Conservation (phyloP, 1,139 yeast genomes). For the Keqinozyma sinolaborantium region DNA sequence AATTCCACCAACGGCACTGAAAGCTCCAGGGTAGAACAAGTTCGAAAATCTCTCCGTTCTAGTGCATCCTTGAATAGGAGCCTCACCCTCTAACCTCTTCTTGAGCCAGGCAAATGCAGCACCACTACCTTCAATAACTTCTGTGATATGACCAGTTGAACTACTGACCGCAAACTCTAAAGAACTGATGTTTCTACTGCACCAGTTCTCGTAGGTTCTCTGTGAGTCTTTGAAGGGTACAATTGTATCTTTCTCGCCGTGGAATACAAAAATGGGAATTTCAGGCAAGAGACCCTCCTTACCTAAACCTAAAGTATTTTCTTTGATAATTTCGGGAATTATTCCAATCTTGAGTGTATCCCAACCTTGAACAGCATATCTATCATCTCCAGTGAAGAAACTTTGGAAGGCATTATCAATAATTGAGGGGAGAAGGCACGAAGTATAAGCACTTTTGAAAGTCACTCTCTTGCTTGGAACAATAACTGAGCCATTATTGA, state of each 20-base stretch:
- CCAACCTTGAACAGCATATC: constrained; percentile 15
- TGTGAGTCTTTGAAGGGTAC: constrained; percentile 23
- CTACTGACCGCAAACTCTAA: constrained; percentile 23
- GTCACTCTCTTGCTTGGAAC: constrained; percentile 9
- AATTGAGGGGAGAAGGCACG: constrained; percentile 13
- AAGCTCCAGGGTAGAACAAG: constrained; percentile 20
- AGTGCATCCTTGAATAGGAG: constrained; percentile 25
- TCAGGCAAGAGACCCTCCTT: constrained; percentile 17
- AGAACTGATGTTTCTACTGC: constrained; percentile 26
- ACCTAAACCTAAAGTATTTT: constrained; percentile 19
- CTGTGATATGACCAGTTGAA: constrained; percentile 25
- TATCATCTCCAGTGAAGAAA: constrained; percentile 13
- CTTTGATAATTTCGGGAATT: constrained; percentile 12
- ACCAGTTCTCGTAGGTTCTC: constrained; percentile 28
- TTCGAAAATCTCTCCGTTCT: constrained; percentile 19
- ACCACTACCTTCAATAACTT: constrained; percentile 22
- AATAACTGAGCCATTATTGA: constrained; percentile 3
- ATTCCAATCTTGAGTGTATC: constrained; percentile 12
- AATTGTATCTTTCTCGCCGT: constrained; percentile 25
- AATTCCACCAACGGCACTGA: constrained; percentile 2
- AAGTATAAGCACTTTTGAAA: constrained; percentile 12
- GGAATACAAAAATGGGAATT: constrained; percentile 32
- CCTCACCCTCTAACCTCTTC: constrained; percentile 15
- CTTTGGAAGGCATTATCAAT: constrained; percentile 10
- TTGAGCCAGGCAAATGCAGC: constrained; percentile 28